A percentile compares a stretch with the other conserved stretches of the same genome.
These are phyloP conservation scores for Syncephalastrum sp. DNA, from an alignment of 371 early-diverging fungal species.

Conservation along the genomic window DNA sequence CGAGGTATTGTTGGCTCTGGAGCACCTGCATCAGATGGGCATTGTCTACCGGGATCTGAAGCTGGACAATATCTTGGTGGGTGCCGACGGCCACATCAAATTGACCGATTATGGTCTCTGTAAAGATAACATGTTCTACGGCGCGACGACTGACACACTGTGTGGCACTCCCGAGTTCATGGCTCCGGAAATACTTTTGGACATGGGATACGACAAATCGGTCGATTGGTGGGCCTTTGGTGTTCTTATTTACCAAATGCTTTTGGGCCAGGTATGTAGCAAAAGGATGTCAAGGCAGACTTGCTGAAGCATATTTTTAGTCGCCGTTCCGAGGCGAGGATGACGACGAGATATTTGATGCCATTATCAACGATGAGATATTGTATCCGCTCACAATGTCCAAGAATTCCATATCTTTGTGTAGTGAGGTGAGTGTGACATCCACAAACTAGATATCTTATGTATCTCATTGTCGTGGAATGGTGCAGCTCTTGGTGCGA, in stretches of 20 bases:
- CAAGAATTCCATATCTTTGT: conserved; percentile 82
- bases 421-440: conserved; percentile 60
- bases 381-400: conserved; percentile 89
- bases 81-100: conserved; percentile 95
- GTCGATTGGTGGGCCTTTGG: conserved; percentile 99
- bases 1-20: conserved; percentile 95
- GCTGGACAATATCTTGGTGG: conserved; percentile 96
- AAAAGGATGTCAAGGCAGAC: neutral
- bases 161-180: conserved; percentile 99
- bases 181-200: conserved; percentile 97
- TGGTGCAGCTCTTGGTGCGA: conserved; percentile 72
- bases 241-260: conserved; percentile 97
- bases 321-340: conserved; percentile 94
- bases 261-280: conserved; percentile 67
- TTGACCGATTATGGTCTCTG: conserved; percentile 99
- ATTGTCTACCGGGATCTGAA: conserved; percentile 99
- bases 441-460: neutral
- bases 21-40: conserved; percentile 92
- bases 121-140: conserved; percentile 90
- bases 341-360: conserved; percentile 94
- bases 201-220: conserved; percentile 87
- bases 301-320: conserved; percentile 14
- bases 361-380: conserved; percentile 91
- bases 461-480: too few species aligned
- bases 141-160: conserved; percentile 85